These are phyloP conservation scores for Trichaptum fuscoviolaceum DNA, from an alignment of 768 basidiomycete species.

Conservation along the genomic window DNA sequence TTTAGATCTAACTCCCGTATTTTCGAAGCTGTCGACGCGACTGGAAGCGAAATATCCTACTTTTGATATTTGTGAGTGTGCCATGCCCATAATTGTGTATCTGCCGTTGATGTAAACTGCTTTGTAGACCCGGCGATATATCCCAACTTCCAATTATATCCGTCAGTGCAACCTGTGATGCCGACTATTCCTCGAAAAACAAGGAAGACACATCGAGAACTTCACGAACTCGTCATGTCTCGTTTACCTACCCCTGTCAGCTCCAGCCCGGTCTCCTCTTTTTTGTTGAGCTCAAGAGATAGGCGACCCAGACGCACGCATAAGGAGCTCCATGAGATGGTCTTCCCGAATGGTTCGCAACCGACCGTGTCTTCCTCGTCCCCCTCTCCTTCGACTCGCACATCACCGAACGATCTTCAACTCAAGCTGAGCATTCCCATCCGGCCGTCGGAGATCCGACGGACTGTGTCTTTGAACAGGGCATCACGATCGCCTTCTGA, in stretches of 20 bases:
- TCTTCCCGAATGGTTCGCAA: constrained; percentile 26
- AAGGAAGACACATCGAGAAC: constrained; percentile 15
- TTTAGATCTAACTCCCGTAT: not conserved
- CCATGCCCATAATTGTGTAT: not conserved
- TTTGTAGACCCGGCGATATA: not conserved
- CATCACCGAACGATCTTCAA: not conserved
- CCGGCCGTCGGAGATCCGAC: not conserved
- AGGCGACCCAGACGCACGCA: constrained; percentile 26
- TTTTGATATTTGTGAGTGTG: not conserved
- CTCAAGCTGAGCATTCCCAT: not conserved
- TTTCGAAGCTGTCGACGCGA: not conserved
- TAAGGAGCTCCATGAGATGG: constrained; percentile 26
- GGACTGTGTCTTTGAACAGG: not conserved
- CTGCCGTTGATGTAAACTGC: not conserved
- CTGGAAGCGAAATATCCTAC: not conserved
- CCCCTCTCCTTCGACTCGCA: not conserved
- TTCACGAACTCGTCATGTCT: constrained; percentile 14
- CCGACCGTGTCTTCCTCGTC: constrained; percentile 9
- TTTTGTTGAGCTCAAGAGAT: not conserved
- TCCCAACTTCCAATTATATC: not conserved
- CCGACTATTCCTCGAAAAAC: constrained; percentile 2
- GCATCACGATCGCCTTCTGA: not conserved
- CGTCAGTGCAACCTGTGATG: not conserved
- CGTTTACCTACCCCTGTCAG: not conserved
- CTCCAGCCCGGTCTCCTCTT: not conserved